These are phyloP conservation scores for Aspergillus flavus DNA, from an alignment of 2,329 filamentous ascomycete species.

Conservation along the genomic window DNA sequence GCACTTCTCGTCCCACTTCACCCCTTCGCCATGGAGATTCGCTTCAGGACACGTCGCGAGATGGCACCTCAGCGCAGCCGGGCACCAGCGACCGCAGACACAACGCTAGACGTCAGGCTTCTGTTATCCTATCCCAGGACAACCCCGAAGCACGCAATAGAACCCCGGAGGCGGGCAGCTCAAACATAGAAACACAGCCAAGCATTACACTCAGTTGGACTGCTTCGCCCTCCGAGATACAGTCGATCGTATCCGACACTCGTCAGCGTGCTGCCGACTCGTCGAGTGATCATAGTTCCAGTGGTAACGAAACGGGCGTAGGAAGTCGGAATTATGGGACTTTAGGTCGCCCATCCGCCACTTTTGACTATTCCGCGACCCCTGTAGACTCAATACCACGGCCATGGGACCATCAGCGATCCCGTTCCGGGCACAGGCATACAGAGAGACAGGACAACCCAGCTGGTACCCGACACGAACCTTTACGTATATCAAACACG, in stretches of 20 bases:
- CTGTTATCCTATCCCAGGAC: constrained; percentile 45
- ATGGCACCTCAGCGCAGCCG: constrained; percentile 32
- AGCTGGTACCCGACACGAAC: constrained; percentile 31
- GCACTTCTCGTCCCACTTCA: constrained; percentile 37
- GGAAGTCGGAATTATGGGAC: constrained; percentile 19
- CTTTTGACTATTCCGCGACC: constrained; percentile 23
- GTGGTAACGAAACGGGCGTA: constrained; percentile 23
- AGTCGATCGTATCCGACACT: constrained; percentile 29
- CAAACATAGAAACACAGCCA: constrained; percentile 34
- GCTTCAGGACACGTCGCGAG: constrained; percentile 34
- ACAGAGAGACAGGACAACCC: constrained; percentile 30
- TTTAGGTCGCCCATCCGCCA: constrained; percentile 22
- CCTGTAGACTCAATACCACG: constrained; percentile 27
- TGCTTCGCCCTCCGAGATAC: constrained; percentile 43
- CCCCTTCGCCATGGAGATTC: constrained; percentile 32
- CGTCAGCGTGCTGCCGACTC: constrained; percentile 24
- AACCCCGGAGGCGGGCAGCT: constrained; percentile 26
- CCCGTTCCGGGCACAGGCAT: constrained; percentile 39
- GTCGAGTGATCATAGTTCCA: constrained; percentile 24
- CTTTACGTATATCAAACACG: constrained; percentile 30
- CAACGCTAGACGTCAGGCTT: constrained; percentile 41
- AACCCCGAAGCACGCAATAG: constrained; percentile 25
- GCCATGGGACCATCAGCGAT: constrained; percentile 31
- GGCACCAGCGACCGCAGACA: constrained; percentile 28
- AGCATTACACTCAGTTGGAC: constrained; percentile 43